phyloP scores from a whole-genome alignment of 768 basidiomycete genomes.

The Auricularia auricula-judae region DNA sequence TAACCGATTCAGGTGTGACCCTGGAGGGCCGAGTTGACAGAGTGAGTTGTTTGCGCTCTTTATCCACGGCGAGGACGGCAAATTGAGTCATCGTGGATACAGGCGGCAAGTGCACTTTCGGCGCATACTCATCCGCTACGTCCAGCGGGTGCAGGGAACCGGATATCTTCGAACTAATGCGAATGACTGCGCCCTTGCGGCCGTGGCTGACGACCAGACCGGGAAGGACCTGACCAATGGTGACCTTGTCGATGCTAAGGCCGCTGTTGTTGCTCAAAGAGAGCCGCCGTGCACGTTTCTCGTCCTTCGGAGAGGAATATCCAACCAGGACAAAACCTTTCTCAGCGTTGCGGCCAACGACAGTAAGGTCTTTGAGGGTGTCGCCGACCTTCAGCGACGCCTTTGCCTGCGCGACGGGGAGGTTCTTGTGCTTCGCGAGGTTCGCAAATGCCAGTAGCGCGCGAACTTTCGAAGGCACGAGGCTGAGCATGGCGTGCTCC shows the following conservation, averaged over 20 bases:
- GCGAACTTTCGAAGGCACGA: conserved; percentile 57
- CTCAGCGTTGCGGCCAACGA: conserved; percentile 81
- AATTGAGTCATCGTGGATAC: conserved; percentile 61
- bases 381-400: conserved; percentile 55
- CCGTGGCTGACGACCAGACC: conserved; percentile 72
- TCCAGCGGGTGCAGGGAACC: conserved; percentile 80
- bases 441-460: conserved; percentile 83
- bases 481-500: conserved; percentile 65
- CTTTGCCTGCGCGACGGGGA: conserved; percentile 57
- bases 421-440: conserved; percentile 66
- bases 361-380: conserved; percentile 61
- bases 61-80: conserved; percentile 58
- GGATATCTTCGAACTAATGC: conserved; percentile 57
- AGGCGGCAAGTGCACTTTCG: conserved; percentile 42
- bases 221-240: conserved; percentile 62
- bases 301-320: conserved; percentile 44
- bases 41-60: conserved; percentile 52
- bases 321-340: conserved; percentile 82
- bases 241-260: conserved; percentile 55
- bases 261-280: conserved; percentile 32
- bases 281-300: conserved; percentile 9
- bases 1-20: conserved; percentile 39
- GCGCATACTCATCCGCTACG: conserved; percentile 65
- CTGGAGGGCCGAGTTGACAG: conserved; percentile 74
- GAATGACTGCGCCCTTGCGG: conserved; percentile 64